Conservation (phyloP, 495 filamentous ascomycete genomes). For the Amphirosellinia nigrospora region DNA sequence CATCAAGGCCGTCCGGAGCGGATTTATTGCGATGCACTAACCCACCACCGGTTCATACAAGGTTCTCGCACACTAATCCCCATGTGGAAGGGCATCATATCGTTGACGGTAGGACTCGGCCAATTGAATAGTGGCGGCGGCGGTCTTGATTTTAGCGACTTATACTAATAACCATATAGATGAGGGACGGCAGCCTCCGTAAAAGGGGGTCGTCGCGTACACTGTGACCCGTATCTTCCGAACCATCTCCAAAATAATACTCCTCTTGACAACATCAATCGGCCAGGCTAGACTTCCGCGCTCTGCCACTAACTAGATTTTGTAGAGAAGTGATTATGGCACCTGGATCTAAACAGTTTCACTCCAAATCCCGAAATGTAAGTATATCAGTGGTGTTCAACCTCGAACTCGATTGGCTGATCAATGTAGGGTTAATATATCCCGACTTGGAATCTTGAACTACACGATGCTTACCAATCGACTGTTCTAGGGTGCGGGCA, state of each 20-base stretch:
- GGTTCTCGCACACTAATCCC: conserved; percentile 38
- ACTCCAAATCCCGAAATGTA: conserved; percentile 36
- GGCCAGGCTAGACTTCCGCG: not conserved
- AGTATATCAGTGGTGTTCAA: not conserved
- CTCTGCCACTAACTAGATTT: not conserved
- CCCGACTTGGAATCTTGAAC: not conserved
- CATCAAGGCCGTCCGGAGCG: not conserved
- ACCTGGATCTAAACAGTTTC: conserved; percentile 26
- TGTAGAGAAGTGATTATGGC: conserved; percentile 8
- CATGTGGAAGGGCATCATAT: conserved; percentile 1
- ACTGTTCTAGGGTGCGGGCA: conserved; percentile 25
- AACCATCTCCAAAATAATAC: no score
- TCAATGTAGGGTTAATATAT: conserved; percentile 2
- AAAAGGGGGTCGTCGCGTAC: no score
- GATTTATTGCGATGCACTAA: not conserved
- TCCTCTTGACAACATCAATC: not conserved
- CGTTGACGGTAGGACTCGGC: not conserved
- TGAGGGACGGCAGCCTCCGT: no score
- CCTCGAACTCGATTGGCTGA: not conserved
- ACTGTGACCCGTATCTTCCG: no score
- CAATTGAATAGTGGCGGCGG: not conserved
- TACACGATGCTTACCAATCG: not conserved
- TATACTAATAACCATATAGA: not conserved
- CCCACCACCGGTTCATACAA: not conserved
- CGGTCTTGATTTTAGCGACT: not conserved